Evolutionary conservation across 2,329 filamentous ascomycete genomes (phyloP), one percentile per base, ranked within the genome.

Genomic region (Alternaria rosae): DNA sequence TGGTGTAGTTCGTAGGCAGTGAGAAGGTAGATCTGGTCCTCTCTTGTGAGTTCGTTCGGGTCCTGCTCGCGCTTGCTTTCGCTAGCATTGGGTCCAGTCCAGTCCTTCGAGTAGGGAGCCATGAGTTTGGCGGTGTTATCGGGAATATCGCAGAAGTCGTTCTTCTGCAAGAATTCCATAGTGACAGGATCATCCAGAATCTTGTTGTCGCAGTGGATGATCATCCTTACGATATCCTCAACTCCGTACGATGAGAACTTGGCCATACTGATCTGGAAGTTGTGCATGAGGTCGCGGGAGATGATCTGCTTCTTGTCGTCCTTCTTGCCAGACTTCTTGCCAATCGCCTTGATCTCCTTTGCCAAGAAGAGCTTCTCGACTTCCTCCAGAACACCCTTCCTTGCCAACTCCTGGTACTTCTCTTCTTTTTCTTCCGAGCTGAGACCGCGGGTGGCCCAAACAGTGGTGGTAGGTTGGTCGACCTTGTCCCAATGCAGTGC

Each of bases 401-500:
- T 91, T 61, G 92, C 94, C 62, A 99, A 86, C 75, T 98, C 95
- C 41, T 91, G 89, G 76, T 98, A 98, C 80, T 97, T 97, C 81
- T 97, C 92, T 82, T 99, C 95, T 76, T 94, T 92, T 64, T 91
- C 92, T 77, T 96, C 90, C 5, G 89, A 88, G n/a, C 92, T 96
- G 6, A 92, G 91, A 28, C 92, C 88, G 78, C 97, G 93, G 8
- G 88, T 86, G 32, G 93, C 94, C 94, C 94, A 98, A 71, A 97
- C 92, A 56, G 94, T 97, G 53, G 93, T 91, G 77, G 95, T 89
- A 21, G 93, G 92, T 55, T 92, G 88, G 80, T 99, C 95, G 57
- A 99, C 93, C 84, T 98, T 98, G 82, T 99, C 95, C 94, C 95
- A 98, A 83, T 99, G 95, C 70, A 99, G 86, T 61, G 94, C 94